Evolutionary conservation across 1,284 basidiomycete species (phyloP).

Genomic region (Sanghuangporus sanghuang): DNA sequence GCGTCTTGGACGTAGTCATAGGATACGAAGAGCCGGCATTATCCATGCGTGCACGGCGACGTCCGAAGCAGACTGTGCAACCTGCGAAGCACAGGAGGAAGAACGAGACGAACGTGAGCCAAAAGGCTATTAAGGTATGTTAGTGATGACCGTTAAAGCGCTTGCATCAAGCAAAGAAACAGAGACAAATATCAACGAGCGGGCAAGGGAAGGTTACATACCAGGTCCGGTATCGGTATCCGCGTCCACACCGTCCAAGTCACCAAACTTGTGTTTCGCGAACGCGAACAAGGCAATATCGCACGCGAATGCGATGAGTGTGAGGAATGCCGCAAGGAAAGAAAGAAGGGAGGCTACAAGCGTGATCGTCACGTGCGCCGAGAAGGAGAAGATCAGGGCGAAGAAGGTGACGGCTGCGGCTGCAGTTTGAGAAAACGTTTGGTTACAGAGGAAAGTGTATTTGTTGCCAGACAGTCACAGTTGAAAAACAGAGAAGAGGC

Average conservation of each 20-base stretch:
- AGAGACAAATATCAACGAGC: neutral
- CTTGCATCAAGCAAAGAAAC: neutral
- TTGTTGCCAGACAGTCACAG: neutral
- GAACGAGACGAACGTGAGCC: slow-evolving; percentile 67
- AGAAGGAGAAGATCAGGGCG: slow-evolving; percentile 58
- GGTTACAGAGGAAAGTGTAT: neutral
- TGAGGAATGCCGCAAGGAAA: slow-evolving; percentile 60
- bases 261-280: slow-evolving; percentile 49
- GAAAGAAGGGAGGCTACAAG: slow-evolving; percentile 56
- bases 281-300: slow-evolving; percentile 69
- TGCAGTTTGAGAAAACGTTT: slow-evolving; percentile 24
- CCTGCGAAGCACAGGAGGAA: slow-evolving; percentile 59
- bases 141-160: neutral
- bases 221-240: slow-evolving; percentile 55
- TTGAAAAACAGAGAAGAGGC: neutral
- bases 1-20: slow-evolving; percentile 10
- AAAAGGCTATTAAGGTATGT: slow-evolving; percentile 43
- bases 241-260: slow-evolving; percentile 36
- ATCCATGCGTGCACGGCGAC: slow-evolving; percentile 45
- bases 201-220: slow-evolving; percentile 26
- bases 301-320: slow-evolving; percentile 65
- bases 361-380: slow-evolving; percentile 51
- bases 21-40: slow-evolving; percentile 32
- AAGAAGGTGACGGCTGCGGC: slow-evolving; percentile 59
- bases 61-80: slow-evolving; percentile 65